These are phyloP conservation scores for Alternaria hordeiaustralica DNA, from an alignment of 2,329 filamentous ascomycete species.

Conservation along the genomic window DNA sequence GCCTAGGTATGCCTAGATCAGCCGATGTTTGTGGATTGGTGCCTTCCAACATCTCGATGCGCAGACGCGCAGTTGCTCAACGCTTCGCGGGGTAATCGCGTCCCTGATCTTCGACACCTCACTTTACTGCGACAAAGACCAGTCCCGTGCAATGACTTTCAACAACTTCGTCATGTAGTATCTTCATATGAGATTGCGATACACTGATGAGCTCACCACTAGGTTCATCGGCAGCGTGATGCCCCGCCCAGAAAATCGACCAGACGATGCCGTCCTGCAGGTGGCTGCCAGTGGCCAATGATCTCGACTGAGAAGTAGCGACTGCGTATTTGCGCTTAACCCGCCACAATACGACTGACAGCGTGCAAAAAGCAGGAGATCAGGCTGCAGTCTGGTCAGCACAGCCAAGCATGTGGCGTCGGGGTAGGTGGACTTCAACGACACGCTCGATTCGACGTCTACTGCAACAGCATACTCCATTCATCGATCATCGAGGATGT, in stretches of 20 bases:
- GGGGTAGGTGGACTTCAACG: not conserved
- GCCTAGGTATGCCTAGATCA: not conserved
- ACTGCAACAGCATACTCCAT: no score
- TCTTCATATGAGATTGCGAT: no score
- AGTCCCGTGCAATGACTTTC: not conserved
- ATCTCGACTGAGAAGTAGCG: not conserved
- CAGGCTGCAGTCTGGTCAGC: not conserved
- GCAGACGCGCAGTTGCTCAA: not conserved
- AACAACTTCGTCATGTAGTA: no score
- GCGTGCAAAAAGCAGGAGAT: not conserved
- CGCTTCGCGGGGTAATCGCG: not conserved
- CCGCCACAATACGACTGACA: not conserved
- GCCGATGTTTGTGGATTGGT: not conserved
- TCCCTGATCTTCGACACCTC: not conserved
- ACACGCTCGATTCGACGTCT: not conserved
- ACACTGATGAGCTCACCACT: no score
- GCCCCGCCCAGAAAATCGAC: rapidly evolving
- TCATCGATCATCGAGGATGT: no score
- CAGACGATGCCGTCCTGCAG: not conserved
- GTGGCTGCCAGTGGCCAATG: not conserved
- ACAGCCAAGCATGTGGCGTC: not conserved
- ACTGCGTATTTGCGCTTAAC: not conserved
- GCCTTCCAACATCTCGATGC: not conserved
- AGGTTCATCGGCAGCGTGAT: not conserved
- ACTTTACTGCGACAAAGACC: not conserved